Percentiles rank a stretch among this genome's conserved stretches.
Evolutionary conservation across 306 rosid genomes (phyloP).

Genomic region (Lagenaria siceraria): DNA sequence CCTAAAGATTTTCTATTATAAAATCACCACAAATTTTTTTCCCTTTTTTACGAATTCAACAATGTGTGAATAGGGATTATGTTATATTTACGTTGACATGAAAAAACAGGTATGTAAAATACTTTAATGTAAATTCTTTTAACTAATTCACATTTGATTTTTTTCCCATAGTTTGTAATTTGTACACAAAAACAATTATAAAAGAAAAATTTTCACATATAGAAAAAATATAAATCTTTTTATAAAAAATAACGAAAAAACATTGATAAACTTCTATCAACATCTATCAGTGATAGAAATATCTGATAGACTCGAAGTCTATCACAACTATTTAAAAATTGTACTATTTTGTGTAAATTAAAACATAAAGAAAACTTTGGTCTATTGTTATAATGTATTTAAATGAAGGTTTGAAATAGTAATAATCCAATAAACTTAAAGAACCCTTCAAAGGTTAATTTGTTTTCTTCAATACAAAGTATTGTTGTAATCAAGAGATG

Average conservation of each 20-base stretch:
- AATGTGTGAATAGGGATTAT: not conserved
- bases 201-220: no score
- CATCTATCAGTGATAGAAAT: no score
- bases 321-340: no score
- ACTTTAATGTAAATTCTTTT: no score
- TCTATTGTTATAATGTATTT: not conserved
- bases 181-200: not conserved
- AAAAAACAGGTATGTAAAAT: no score
- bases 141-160: no score
- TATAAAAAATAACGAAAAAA: no score
- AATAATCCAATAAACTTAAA: not conserved
- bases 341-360: no score
- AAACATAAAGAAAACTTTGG: not conserved
- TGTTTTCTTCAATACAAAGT: not conserved
- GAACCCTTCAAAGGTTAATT: not conserved
- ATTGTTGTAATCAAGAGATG: not conserved
- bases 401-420: not conserved
- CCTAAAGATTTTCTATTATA: not conserved
- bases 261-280: no score
- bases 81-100: no score
- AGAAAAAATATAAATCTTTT: no score
- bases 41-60: not conserved
- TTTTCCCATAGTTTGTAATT: not conserved
- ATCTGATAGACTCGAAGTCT: no score
- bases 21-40: not conserved